These are phyloP conservation scores for Mayamaea pseudoterrestris DNA, from an alignment of 108 stramenopile genomes.

Conservation along the genomic window DNA sequence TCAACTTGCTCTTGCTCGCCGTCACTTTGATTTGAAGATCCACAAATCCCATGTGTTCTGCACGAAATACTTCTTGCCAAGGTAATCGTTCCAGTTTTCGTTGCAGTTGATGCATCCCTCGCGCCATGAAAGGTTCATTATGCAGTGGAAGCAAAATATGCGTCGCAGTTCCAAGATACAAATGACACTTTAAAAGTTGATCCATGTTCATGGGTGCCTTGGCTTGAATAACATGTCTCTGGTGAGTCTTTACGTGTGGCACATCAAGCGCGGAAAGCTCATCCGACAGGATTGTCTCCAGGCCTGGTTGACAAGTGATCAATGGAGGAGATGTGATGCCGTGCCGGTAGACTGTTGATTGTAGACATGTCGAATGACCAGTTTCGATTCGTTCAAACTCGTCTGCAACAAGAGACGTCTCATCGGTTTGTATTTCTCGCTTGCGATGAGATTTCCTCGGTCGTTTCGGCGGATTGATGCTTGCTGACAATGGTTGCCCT, in stretches of 20 bases:
- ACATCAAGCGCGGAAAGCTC: conserved; percentile 39
- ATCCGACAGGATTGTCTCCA: conserved; percentile 33
- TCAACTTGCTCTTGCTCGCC: conserved; percentile 47
- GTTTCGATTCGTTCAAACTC: too few species aligned
- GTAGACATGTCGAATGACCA: too few species aligned
- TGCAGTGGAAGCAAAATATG: conserved; percentile 32
- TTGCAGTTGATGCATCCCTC: conserved; percentile 47
- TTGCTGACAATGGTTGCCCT: too few species aligned
- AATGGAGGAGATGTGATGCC: conserved; percentile 5
- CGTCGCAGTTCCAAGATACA: conserved; percentile 50
- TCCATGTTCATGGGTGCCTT: conserved; percentile 16
- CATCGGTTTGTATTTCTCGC: too few species aligned
- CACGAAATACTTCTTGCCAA: conserved; percentile 25
- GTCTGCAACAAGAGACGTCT: too few species aligned
- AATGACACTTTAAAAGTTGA: conserved; percentile 32
- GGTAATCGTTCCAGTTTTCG: conserved; percentile 43
- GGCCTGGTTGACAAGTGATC: conserved; percentile 55
- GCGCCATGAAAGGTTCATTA: conserved; percentile 31
- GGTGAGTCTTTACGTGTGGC: conserved; percentile 8
- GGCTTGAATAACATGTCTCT: too few species aligned
- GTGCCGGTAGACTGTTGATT: not conserved
- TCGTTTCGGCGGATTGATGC: too few species aligned
- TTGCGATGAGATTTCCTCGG: too few species aligned
- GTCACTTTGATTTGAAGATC: conserved; percentile 37
- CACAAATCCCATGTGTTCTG: not conserved